These are phyloP conservation scores for Nakazawaea laoshanensis DNA, from an alignment of 805 yeast genomes.

Conservation along the genomic window DNA sequence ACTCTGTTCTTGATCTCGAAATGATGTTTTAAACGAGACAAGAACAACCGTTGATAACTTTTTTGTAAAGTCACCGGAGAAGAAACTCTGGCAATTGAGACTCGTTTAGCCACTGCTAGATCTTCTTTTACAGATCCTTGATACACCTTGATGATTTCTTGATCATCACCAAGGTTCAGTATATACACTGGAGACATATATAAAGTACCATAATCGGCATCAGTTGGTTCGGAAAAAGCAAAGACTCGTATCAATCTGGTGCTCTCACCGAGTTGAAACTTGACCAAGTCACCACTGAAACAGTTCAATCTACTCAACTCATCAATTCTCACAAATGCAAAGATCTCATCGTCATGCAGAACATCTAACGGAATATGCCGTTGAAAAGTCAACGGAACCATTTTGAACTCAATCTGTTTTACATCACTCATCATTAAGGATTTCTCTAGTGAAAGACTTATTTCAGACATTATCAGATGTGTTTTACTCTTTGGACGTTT, in stretches of 20 bases:
- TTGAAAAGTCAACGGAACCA: neutral
- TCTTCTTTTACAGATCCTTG: conserved; percentile 15
- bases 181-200: conserved; percentile 58
- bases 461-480: conserved; percentile 9
- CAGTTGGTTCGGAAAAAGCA: conserved; percentile 59
- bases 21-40: conserved; percentile 49
- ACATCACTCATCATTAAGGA: too few relatives aligned
- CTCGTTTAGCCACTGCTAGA: conserved; percentile 49
- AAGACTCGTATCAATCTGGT: conserved; percentile 32
- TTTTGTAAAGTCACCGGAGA: conserved; percentile 64
- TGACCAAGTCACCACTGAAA: conserved; percentile 62
- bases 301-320: conserved; percentile 51
- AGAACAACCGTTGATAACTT: conserved; percentile 50
- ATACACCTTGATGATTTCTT: conserved; percentile 13
- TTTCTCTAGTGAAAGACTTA: too few relatives aligned
- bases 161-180: conserved; percentile 35
- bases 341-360: conserved; percentile 36
- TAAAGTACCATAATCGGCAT: conserved; percentile 27
- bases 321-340: conserved; percentile 35
- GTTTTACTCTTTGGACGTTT: conserved; percentile 4
- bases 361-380: conserved; percentile 16
- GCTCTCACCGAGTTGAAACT: conserved; percentile 15
- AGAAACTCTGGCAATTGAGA: conserved; percentile 58
- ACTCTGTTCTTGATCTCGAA: conserved; percentile 54
- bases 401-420: conserved; percentile 1